Percentiles rank a stretch among this genome's conserved stretches.
Evolutionary conservation across 108 stramenopile species (phyloP).

Genomic region (Asterionellopsis glacialis): DNA sequence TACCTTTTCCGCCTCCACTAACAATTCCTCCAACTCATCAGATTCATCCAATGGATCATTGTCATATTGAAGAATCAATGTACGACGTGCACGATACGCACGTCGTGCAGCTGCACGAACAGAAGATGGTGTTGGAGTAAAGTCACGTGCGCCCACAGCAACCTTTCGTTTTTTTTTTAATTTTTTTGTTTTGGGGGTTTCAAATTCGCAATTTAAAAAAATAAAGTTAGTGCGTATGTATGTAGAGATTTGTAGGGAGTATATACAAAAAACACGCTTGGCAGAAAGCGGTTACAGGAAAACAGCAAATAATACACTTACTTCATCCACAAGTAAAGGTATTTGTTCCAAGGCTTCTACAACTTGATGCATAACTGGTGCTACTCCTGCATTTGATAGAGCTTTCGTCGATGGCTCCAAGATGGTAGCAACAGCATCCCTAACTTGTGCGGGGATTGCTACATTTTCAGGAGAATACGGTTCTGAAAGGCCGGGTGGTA

Average conservation of each 20-base stretch:
- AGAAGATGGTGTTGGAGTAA: constrained; percentile 72
- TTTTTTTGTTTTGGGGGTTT: too few relatives aligned
- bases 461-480: constrained; percentile 10
- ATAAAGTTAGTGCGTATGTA: neutral
- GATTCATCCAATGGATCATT: constrained; percentile 89
- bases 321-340: constrained; percentile 81
- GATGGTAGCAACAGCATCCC: constrained; percentile 39
- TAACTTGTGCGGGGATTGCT: constrained; percentile 45
- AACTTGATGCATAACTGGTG: constrained; percentile 63
- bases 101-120: constrained; percentile 67
- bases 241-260: neutral
- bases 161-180: constrained; percentile 28
- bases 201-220: neutral
- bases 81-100: constrained; percentile 85
- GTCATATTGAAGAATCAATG: constrained; percentile 78
- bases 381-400: constrained; percentile 43
- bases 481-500: constrained; percentile 5
- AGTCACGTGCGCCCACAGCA: constrained; percentile 81
- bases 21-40: constrained; percentile 68
- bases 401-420: constrained; percentile 42
- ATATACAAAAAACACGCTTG: neutral
- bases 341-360: constrained; percentile 85
- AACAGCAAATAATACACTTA: too few relatives aligned
- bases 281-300: too few relatives aligned
- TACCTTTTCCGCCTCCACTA: constrained; percentile 80